Conservation (phyloP, 1,284 basidiomycete species). For the Termitomyces sp. region DNA sequence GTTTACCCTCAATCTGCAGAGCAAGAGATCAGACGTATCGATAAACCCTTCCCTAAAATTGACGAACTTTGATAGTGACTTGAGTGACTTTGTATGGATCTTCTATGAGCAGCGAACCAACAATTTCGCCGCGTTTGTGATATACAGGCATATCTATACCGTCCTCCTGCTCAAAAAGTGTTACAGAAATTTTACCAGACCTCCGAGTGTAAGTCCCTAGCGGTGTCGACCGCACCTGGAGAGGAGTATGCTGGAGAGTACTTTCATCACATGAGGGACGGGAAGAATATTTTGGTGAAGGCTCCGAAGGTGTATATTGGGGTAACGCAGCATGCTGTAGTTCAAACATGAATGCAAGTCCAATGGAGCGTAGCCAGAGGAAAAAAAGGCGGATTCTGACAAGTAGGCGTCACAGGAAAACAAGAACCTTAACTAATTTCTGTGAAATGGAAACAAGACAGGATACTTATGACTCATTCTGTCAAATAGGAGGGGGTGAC, state of each 20-base stretch:
- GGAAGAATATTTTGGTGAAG: conserved; percentile 36
- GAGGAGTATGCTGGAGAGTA: conserved; percentile 33
- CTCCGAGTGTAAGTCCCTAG: conserved; percentile 32
- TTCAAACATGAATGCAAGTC: conserved; percentile 6
- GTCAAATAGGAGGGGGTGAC: neutral
- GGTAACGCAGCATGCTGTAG: conserved; percentile 24
- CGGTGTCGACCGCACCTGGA: conserved; percentile 19
- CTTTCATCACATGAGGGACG: conserved; percentile 34
- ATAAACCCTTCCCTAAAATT: conserved; percentile 7
- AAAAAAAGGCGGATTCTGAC: neutral
- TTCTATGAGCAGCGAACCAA: conserved; percentile 38
- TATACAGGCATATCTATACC: conserved; percentile 31
- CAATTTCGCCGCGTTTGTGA: conserved; percentile 28
- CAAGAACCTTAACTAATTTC: neutral
- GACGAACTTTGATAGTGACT: conserved; percentile 42
- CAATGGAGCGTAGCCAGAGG: neutral
- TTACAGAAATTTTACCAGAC: conserved; percentile 29
- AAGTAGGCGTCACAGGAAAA: neutral
- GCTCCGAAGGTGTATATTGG: conserved; percentile 32
- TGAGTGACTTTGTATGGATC: conserved; percentile 35
- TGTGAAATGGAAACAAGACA: neutral
- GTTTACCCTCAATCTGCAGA: conserved; percentile 47
- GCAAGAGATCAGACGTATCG: neutral
- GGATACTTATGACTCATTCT: conserved; percentile 14
- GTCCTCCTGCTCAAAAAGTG: conserved; percentile 37